These are phyloP conservation scores for Stagonosporopsis rhizophila DNA, from an alignment of 2,329 filamentous ascomycete species.

Conservation along the genomic window DNA sequence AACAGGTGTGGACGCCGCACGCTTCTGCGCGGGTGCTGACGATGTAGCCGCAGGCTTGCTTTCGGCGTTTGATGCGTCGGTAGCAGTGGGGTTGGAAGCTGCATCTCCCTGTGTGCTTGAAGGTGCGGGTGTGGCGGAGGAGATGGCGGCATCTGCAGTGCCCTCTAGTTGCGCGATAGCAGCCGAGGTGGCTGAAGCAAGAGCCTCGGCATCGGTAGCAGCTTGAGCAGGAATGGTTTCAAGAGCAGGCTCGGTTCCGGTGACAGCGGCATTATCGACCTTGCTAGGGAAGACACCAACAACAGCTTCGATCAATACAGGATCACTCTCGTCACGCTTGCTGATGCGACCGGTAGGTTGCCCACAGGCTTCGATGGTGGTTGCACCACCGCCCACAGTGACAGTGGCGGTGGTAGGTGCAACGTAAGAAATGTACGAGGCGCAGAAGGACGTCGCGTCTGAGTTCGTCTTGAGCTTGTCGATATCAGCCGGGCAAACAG, in stretches of 20 bases:
- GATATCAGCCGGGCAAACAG: constrained; percentile 7
- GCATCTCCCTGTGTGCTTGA: neutral
- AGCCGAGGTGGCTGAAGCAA: neutral
- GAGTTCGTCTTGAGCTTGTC: neutral
- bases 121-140: neutral
- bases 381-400: neutral
- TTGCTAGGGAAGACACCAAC: neutral
- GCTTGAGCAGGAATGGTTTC: neutral
- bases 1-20: neutral
- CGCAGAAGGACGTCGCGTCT: neutral
- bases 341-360: neutral
- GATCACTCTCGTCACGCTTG: neutral
- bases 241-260: neutral
- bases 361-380: neutral
- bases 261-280: neutral
- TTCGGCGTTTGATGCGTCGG: neutral
- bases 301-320: neutral
- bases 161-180: neutral
- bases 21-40: neutral
- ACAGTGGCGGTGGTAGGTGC: neutral
- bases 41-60: neutral
- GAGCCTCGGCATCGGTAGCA: neutral
- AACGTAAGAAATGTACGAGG: neutral
- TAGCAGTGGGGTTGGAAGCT: neutral
- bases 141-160: neutral